Percentiles rank a stretch among this genome's conserved stretches.
These are phyloP conservation scores for Pythium rhizo-oryzae DNA, from an alignment of 352 stramenopile species.

Conservation along the genomic window DNA sequence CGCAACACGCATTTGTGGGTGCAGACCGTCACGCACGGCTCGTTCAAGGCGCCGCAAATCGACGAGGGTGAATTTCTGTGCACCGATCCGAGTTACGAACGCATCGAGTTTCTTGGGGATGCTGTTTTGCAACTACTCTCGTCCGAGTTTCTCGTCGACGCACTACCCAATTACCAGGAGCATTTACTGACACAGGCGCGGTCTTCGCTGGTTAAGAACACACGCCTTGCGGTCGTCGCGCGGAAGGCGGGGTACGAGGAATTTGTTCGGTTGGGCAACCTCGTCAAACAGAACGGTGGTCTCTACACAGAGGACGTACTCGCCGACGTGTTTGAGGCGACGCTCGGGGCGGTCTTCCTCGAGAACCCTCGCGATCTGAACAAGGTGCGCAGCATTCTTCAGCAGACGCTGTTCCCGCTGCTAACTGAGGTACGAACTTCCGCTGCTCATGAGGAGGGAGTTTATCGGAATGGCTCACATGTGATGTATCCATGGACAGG, in stretches of 20 bases:
- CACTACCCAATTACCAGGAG: slow-evolving; percentile 83
- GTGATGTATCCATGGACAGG: slow-evolving; percentile 21
- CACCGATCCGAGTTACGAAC: slow-evolving; percentile 76
- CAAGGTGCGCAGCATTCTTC: slow-evolving; percentile 66
- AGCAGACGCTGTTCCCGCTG: slow-evolving; percentile 63
- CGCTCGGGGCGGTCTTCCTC: slow-evolving; percentile 74
- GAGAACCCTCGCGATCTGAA: slow-evolving; percentile 63
- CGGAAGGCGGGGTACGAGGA: slow-evolving; percentile 60
- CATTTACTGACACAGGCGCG: slow-evolving; percentile 77
- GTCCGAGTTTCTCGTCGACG: slow-evolving; percentile 77
- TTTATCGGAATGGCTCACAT: background rate
- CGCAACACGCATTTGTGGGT: slow-evolving; percentile 75
- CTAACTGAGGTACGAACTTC: slow-evolving; percentile 53
- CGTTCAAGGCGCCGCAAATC: slow-evolving; percentile 76
- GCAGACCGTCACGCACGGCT: slow-evolving; percentile 75
- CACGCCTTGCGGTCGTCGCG: slow-evolving; percentile 64
- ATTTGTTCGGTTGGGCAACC: slow-evolving; percentile 72
- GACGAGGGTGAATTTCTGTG: slow-evolving; percentile 68
- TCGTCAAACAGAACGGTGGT: slow-evolving; percentile 57
- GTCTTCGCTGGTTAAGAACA: slow-evolving; percentile 88
- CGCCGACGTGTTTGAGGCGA: slow-evolving; percentile 80
- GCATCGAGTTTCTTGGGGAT: slow-evolving; percentile 87
- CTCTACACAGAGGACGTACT: slow-evolving; percentile 80
- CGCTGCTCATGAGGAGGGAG: background rate
- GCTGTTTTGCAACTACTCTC: slow-evolving; percentile 81